Evolutionary conservation across 371 early-diverging fungal species (phyloP).

Genomic region (Cokeromyces recurvatus): DNA sequence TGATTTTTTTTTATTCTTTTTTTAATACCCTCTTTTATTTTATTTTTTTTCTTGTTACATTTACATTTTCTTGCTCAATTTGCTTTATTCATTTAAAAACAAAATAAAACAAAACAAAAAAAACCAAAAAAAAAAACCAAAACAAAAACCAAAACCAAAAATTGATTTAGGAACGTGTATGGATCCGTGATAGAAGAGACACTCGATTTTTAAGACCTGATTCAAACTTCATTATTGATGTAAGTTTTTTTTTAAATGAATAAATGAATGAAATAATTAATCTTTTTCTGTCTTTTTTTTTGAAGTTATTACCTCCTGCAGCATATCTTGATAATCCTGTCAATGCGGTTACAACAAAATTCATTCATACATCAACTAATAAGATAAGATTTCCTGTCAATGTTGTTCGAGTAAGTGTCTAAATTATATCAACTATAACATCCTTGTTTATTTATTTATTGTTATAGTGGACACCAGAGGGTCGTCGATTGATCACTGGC

Average conservation of each 20-base stretch:
- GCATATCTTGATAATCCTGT: slow-evolving; percentile 76
- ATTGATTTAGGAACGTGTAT: slow-evolving; percentile 51
- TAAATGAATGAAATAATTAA: background rate
- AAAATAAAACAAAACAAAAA: too few relatives aligned
- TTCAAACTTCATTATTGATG: slow-evolving; percentile 82
- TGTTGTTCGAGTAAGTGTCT: slow-evolving; percentile 74
- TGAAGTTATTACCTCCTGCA: slow-evolving; percentile 72
- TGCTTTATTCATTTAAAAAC: too few relatives aligned
- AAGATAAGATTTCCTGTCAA: slow-evolving; percentile 97
- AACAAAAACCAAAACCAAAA: too few relatives aligned
- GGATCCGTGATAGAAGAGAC: slow-evolving; percentile 62
- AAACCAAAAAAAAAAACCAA: too few relatives aligned
- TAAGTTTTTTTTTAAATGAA: slow-evolving; percentile 34
- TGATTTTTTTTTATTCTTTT: too few relatives aligned
- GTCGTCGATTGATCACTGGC: slow-evolving; percentile 96
- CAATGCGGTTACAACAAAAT: slow-evolving; percentile 86
- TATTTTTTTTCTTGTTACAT: slow-evolving; percentile 4
- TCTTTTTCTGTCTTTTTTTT: too few relatives aligned
- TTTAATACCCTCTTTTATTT: slow-evolving; percentile 5
- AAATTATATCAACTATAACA: background rate
- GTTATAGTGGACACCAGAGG: slow-evolving; percentile 97
- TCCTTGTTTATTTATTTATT: too few relatives aligned
- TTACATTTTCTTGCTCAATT: slow-evolving; percentile 2
- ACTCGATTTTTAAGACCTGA: slow-evolving; percentile 73
- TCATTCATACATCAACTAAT: slow-evolving; percentile 97